These are phyloP conservation scores for Carex arenaria DNA, from an alignment of 202 grass and related monocot species.

Conservation along the genomic window DNA sequence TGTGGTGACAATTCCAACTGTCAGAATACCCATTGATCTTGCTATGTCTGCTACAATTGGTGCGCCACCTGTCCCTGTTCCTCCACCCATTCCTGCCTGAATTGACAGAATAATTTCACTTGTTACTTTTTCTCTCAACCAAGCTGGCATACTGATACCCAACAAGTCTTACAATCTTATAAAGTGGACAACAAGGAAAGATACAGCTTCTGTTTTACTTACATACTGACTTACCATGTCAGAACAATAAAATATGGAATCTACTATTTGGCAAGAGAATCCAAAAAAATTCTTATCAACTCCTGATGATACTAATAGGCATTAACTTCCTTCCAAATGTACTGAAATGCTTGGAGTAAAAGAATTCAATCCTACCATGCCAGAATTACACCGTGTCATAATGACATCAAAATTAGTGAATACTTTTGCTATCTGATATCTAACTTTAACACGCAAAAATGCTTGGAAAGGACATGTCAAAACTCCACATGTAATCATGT, in stretches of 20 bases:
- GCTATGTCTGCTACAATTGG: slow-evolving; percentile 89
- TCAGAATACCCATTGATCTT: slow-evolving; percentile 91
- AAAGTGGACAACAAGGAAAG: not conserved
- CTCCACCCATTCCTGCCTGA: slow-evolving; percentile 97
- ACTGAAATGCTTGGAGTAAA: not conserved
- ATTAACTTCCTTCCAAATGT: not conserved
- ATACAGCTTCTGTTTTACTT: not conserved
- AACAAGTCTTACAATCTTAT: not conserved
- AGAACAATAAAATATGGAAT: not conserved
- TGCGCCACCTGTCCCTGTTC: slow-evolving; percentile 86
- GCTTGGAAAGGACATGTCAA: not conserved
- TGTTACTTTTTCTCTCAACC: not conserved
- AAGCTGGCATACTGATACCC: not conserved
- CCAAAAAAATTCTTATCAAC: not conserved
- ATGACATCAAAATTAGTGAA: not conserved
- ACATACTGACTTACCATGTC: not conserved
- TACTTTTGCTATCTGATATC: not conserved
- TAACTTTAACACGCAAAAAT: not conserved
- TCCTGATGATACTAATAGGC: no score
- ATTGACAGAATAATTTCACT: slow-evolving; percentile 13
- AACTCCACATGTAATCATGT: not conserved
- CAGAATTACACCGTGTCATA: not conserved
- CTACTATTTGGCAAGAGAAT: not conserved
- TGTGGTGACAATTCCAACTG: slow-evolving; percentile 91
- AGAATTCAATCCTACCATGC: not conserved